These are phyloP conservation scores for Plantago coronopus DNA, from an alignment of 305 asterid genomes.

Conservation along the genomic window DNA sequence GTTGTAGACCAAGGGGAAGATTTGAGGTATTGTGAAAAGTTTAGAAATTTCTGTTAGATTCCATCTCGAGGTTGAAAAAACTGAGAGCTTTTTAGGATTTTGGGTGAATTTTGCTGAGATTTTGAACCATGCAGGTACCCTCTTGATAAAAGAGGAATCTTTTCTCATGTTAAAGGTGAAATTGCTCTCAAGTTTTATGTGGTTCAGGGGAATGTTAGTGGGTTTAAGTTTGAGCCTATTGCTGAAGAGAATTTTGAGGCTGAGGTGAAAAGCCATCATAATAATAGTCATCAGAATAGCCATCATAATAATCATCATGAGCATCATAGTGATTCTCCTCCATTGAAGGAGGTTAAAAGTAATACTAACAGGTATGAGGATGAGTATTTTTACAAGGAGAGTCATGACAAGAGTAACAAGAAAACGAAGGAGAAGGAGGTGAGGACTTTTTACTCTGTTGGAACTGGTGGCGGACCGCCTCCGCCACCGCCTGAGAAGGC, in stretches of 20 bases:
- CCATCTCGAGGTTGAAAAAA: neutral
- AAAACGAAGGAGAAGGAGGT: constrained; percentile 67
- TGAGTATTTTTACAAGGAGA: constrained; percentile 31
- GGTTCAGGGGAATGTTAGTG: constrained; percentile 25
- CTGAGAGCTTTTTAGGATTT: no score
- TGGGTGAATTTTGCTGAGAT: neutral
- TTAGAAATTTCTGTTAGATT: no score
- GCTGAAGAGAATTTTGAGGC: neutral
- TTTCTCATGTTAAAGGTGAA: constrained; percentile 83
- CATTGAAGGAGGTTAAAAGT: constrained; percentile 27
- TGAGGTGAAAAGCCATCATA: neutral
- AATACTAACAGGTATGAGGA: constrained; percentile 24
- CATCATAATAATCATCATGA: neutral
- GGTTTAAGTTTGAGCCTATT: neutral
- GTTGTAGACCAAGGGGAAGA: no score
- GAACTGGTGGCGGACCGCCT: constrained; percentile 31
- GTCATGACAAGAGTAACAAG: constrained; percentile 41
- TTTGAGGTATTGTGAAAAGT: no score
- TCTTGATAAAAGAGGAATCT: constrained; percentile 81
- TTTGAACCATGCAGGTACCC: constrained; percentile 46
- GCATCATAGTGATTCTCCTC: constrained; percentile 17
- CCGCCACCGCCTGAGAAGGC: constrained; percentile 35
- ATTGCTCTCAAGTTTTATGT: constrained; percentile 58
- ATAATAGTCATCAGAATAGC: neutral
- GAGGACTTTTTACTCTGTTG: constrained; percentile 73